phyloP scores from a whole-genome alignment of 2,329 filamentous ascomycete genomes.

The Aspergillus terreus region DNA sequence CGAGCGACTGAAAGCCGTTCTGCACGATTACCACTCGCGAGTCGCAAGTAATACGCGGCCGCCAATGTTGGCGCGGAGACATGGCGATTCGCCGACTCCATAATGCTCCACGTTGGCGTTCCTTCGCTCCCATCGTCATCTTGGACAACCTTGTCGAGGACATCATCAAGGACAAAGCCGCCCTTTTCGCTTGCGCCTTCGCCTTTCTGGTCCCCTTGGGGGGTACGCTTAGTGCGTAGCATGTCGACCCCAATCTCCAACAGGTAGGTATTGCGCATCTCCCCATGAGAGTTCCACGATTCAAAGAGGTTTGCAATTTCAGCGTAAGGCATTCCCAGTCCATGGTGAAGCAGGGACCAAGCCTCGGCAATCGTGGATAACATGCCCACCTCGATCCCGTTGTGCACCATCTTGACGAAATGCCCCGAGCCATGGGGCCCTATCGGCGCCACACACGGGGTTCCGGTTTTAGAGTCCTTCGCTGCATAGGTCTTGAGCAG shows the following conservation, averaged over 20 bases:
- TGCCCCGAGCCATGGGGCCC: slow-evolving; percentile 64
- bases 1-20: slow-evolving; percentile 53
- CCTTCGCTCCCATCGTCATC: slow-evolving; percentile 64
- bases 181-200: slow-evolving; percentile 32
- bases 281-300: slow-evolving; percentile 58
- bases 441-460: slow-evolving; percentile 58
- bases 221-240: slow-evolving; percentile 49
- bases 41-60: slow-evolving; percentile 58
- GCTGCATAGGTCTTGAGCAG: slow-evolving; percentile 60
- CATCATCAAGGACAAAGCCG: slow-evolving; percentile 55
- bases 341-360: slow-evolving; percentile 60
- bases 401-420: slow-evolving; percentile 74
- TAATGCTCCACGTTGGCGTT: slow-evolving; percentile 63
- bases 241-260: slow-evolving; percentile 62
- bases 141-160: slow-evolving; percentile 69
- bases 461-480: slow-evolving; percentile 55
- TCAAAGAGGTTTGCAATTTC: slow-evolving; percentile 59
- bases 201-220: slow-evolving; percentile 29
- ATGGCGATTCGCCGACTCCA: slow-evolving; percentile 59
- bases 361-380: slow-evolving; percentile 62
- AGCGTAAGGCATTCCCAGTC: slow-evolving; percentile 57
- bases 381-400: slow-evolving; percentile 71
- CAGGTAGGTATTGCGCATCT: slow-evolving; percentile 59
- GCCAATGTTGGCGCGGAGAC: slow-evolving; percentile 63
- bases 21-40: slow-evolving; percentile 59